Conservation (phyloP, 345 rosid genomes). For the Turritis glabra region DNA sequence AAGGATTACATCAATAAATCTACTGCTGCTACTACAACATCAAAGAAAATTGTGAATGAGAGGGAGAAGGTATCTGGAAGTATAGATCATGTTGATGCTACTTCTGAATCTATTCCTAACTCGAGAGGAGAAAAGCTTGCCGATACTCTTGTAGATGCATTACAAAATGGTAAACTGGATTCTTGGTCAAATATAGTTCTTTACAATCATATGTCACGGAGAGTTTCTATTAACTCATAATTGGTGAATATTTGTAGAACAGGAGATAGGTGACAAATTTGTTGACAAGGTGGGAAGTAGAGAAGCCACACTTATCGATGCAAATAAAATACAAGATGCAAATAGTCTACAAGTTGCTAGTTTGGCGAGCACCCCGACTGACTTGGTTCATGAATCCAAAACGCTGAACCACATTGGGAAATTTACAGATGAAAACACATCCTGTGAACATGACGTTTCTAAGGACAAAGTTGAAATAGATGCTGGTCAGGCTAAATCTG, state of each 20-base stretch:
- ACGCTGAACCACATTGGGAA: not conserved
- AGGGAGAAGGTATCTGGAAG: slow-evolving; percentile 8
- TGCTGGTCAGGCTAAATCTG: slow-evolving; percentile 25
- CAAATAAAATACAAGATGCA: not conserved
- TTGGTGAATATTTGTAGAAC: not conserved
- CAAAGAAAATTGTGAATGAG: not conserved
- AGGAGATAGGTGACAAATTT: not conserved
- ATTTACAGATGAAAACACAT: not conserved
- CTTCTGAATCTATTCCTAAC: not conserved
- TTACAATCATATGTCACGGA: not conserved
- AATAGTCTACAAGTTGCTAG: slow-evolving; percentile 10
- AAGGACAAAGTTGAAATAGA: slow-evolving; percentile 1
- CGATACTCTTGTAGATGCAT: not conserved
- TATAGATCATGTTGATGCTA: slow-evolving; percentile 18
- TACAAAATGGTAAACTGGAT: slow-evolving; percentile 22
- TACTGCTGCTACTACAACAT: not conserved
- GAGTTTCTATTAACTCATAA: not conserved
- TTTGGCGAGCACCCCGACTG: not conserved
- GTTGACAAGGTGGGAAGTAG: not conserved
- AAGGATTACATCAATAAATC: slow-evolving; percentile 22
- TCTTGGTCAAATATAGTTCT: not conserved
- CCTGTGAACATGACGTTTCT: not conserved
- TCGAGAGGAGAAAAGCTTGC: not conserved
- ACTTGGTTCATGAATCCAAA: slow-evolving; percentile 12
- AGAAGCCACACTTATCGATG: not conserved